phyloP scores from a whole-genome alignment of 371 early-diverging fungal genomes.

The Batrachochytrium dendrobatidis region DNA sequence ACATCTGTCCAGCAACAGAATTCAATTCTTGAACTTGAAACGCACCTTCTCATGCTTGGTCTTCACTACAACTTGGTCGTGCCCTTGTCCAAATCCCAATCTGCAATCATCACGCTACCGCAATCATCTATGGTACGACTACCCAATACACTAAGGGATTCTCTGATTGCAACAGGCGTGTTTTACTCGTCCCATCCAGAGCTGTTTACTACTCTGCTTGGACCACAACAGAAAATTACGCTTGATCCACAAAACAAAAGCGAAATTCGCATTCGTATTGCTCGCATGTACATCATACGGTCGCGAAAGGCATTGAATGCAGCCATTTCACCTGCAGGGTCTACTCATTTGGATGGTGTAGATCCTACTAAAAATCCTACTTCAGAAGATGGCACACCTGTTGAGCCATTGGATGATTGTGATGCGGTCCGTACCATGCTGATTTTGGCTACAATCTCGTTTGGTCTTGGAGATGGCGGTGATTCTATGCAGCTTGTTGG shows the following conservation, averaged over 20 bases:
- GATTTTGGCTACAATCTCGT: background rate
- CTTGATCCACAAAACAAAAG: background rate
- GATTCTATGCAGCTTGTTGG: constrained; percentile 6
- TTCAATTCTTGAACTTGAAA: background rate
- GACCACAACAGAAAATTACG: background rate
- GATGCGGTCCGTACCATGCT: constrained; percentile 5
- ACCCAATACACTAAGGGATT: background rate
- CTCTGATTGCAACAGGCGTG: background rate
- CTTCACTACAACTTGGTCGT: constrained; percentile 1
- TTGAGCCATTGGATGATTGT: constrained; percentile 2
- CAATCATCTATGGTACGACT: background rate
- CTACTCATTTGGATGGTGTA: background rate
- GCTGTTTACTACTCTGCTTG: background rate
- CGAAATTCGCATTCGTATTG: constrained; percentile 3
- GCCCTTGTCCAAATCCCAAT: background rate
- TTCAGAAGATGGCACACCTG: background rate
- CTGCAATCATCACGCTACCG: background rate
- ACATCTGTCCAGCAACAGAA: background rate
- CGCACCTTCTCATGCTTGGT: constrained; percentile 2
- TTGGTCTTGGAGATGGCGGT: constrained; percentile 4
- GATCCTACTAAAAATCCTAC: background rate
- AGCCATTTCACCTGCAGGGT: background rate
- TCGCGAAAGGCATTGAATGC: constrained; percentile 1
- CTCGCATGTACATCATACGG: constrained; percentile 3
- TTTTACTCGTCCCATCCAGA: constrained; percentile 1